phyloP scores from a whole-genome alignment of 2,329 filamentous ascomycete genomes.

The Pleomassaria siparia region DNA sequence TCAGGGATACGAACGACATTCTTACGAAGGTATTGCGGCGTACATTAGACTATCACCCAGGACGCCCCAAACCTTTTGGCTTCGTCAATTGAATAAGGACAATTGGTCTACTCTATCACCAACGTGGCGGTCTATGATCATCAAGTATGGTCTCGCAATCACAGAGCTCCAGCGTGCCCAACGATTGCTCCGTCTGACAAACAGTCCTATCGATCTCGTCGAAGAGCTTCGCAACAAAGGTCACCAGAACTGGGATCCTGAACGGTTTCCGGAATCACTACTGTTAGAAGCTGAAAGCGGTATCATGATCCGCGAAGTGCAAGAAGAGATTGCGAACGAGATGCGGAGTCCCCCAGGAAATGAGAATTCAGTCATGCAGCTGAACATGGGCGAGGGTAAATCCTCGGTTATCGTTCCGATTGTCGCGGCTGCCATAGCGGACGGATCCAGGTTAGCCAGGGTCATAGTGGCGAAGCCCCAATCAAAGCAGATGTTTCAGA shows the following conservation, averaged over 20 bases:
- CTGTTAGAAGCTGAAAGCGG: conserved; percentile 66
- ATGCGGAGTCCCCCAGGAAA: conserved; percentile 51
- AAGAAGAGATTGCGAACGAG: conserved; percentile 58
- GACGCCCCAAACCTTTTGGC: conserved; percentile 24
- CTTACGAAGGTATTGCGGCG: conserved; percentile 3
- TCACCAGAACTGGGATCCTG: conserved; percentile 58
- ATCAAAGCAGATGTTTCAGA: conserved; percentile 61
- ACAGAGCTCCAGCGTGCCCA: conserved; percentile 34
- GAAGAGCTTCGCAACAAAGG: conserved; percentile 52
- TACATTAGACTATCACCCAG: conserved; percentile 18
- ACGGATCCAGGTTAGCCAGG: conserved; percentile 55
- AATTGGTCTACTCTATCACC: conserved; percentile 16
- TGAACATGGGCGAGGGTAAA: conserved; percentile 43
- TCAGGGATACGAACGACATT: too few species aligned
- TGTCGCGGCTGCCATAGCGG: conserved; percentile 47
- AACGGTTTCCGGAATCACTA: conserved; percentile 59
- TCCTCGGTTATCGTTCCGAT: conserved; percentile 35
- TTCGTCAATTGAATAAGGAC: conserved; percentile 23
- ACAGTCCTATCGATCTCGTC: conserved; percentile 21
- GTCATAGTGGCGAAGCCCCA: conserved; percentile 65
- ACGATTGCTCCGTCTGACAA: conserved; percentile 16
- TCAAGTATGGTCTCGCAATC: conserved; percentile 30
- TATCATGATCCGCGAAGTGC: conserved; percentile 62
- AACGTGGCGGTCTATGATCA: conserved; percentile 24
- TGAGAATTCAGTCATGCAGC: conserved; percentile 31